These are phyloP conservation scores for Xylaria sp. DNA, from an alignment of 2,329 filamentous ascomycete genomes.

Conservation along the genomic window DNA sequence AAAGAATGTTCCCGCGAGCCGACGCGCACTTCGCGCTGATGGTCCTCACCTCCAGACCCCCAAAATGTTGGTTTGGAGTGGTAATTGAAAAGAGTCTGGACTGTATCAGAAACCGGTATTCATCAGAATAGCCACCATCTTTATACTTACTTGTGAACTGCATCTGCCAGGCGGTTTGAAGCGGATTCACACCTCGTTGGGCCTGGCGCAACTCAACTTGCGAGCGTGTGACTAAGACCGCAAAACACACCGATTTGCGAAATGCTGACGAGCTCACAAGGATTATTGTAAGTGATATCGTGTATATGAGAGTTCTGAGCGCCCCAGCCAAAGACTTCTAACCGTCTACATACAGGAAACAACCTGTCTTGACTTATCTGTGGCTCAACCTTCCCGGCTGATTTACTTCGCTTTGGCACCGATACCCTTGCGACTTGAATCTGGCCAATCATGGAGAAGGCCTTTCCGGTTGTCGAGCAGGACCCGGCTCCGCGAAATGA, in stretches of 20 bases:
- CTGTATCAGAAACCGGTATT: no score
- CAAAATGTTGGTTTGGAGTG: no score
- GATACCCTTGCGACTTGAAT: conserved; percentile 1
- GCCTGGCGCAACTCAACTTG: no score
- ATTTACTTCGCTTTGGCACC: conserved; percentile 1
- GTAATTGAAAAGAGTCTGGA: no score
- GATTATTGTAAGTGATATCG: neutral
- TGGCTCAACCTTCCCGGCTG: neutral
- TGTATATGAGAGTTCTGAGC: neutral
- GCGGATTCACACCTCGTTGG: no score
- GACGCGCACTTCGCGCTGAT: no score
- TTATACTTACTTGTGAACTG: no score
- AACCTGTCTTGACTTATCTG: neutral
- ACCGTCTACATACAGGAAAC: neutral
- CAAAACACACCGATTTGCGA: neutral
- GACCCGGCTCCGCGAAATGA: conserved; percentile 1
- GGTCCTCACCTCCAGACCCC: no score
- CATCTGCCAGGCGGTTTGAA: no score
- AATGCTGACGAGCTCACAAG: neutral
- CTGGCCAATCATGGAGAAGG: conserved; percentile 17
- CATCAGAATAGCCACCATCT: no score
- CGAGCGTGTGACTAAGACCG: no score
- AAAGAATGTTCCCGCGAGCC: no score
- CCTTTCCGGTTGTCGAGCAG: conserved; percentile 4
- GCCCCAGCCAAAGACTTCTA: neutral